A percentile compares a stretch with the other conserved stretches of the same genome.
Evolutionary conservation across 2,329 filamentous ascomycete genomes (phyloP).

Genomic region (Zymoseptoria brevis): DNA sequence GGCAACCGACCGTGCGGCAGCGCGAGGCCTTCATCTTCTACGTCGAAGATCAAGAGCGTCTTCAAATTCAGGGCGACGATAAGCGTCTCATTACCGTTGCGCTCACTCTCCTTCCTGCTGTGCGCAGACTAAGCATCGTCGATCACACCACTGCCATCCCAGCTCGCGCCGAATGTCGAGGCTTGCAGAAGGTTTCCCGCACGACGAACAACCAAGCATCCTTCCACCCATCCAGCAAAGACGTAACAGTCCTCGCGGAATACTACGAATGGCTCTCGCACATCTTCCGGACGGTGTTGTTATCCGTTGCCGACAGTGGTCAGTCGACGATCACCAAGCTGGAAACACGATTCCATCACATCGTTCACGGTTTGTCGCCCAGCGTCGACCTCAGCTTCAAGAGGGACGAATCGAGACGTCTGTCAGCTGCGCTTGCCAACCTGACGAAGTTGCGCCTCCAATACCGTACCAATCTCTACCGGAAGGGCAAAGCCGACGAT

Average conservation of each 20-base stretch:
- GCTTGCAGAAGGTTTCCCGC: constrained; percentile 15
- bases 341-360: constrained; percentile 6
- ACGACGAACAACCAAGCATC: constrained; percentile 10
- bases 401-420: constrained; percentile 2
- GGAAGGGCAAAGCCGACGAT: constrained; percentile 1
- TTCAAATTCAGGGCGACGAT: constrained; percentile 14
- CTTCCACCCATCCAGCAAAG: background rate
- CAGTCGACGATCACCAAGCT: constrained; percentile 10
- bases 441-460: constrained; percentile 12
- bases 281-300: constrained; percentile 13
- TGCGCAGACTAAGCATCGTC: constrained; percentile 10
- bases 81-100: constrained; percentile 17
- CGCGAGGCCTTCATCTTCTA: constrained; percentile 22
- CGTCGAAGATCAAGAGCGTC: constrained; percentile 19
- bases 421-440: constrained; percentile 8
- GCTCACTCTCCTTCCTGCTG: constrained; percentile 15
- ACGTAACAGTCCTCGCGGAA: background rate
- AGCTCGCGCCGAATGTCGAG: constrained; percentile 11
- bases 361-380: constrained; percentile 7
- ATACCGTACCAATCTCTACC: constrained; percentile 5
- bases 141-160: constrained; percentile 7
- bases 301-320: constrained; percentile 14
- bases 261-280: constrained; percentile 12
- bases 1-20: constrained; percentile 16
- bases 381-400: constrained; percentile 13